These are phyloP conservation scores for Fusarium burgessii DNA, from an alignment of 2,329 filamentous ascomycete genomes.

Conservation along the genomic window DNA sequence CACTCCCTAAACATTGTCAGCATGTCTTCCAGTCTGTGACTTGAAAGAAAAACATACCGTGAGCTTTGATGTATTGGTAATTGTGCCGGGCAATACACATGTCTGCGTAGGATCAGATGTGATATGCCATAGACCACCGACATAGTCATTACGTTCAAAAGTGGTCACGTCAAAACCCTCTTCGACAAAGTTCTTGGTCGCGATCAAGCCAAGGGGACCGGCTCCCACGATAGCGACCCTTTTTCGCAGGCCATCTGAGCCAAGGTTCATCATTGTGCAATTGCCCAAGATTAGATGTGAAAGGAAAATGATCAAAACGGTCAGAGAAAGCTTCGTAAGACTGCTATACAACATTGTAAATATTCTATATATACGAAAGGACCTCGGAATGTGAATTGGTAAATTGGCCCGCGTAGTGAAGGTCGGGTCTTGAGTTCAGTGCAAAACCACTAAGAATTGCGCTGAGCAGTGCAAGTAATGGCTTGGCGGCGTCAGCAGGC, in stretches of 20 bases:
- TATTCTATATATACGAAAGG: not conserved
- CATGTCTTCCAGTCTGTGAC: rapidly evolving
- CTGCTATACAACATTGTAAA: not conserved
- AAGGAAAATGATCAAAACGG: not conserved
- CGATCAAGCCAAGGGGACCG: not conserved
- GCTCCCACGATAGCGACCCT: constrained; percentile 1
- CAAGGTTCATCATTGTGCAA: not conserved
- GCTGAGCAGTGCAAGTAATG: not conserved
- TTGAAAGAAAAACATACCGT: rapidly evolving
- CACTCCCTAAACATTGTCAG: not conserved
- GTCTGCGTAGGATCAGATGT: not conserved
- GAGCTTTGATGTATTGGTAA: not conserved
- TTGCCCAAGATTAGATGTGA: not conserved
- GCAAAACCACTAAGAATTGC: not conserved
- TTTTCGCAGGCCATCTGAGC: not conserved
- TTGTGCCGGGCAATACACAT: not conserved
- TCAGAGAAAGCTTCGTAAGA: not conserved
- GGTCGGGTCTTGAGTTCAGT: not conserved
- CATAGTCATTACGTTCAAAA: constrained; percentile 6
- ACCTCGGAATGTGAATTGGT: not conserved
- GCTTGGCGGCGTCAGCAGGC: not conserved
- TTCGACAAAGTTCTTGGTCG: constrained; percentile 3
- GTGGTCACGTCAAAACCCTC: constrained; percentile 6
- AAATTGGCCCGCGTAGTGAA: not conserved
- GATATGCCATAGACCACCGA: constrained; percentile 2